These are phyloP conservation scores for Isoetes engelmannii DNA, from an alignment of 83 land plant species.

Conservation along the genomic window DNA sequence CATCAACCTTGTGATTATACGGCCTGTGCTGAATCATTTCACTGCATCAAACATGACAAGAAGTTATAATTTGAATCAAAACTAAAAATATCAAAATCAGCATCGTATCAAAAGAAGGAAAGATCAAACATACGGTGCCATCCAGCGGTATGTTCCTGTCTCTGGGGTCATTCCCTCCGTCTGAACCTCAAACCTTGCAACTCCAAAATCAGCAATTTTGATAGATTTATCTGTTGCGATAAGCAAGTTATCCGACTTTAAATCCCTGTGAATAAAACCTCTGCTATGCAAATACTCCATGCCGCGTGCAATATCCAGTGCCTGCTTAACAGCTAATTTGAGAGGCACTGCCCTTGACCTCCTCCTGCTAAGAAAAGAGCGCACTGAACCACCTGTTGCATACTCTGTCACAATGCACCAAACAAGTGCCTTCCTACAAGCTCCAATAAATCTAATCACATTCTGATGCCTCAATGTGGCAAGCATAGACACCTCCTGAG, in stretches of 20 bases:
- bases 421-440: conserved; percentile 54
- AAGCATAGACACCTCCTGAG: conserved; percentile 59
- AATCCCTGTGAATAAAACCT: conserved; percentile 55
- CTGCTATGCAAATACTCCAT: conserved; percentile 66
- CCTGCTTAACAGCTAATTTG: conserved; percentile 51
- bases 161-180: conserved; percentile 66
- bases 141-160: conserved; percentile 72
- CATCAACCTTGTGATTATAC: conserved; percentile 58
- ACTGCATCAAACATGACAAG: conserved; percentile 28
- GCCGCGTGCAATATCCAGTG: conserved; percentile 60
- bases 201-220: conserved; percentile 64
- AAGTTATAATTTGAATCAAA: neutral
- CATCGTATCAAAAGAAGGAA: neutral
- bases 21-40: conserved; percentile 65
- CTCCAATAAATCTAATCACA: conserved; percentile 60
- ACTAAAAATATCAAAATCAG: neutral
- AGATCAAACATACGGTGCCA: conserved; percentile 62
- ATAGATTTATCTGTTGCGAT: conserved; percentile 49
- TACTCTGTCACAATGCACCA: conserved; percentile 79
- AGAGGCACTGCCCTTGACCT: conserved; percentile 41
- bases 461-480: conserved; percentile 55
- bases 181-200: conserved; percentile 64
- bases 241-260: conserved; percentile 62
- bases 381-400: conserved; percentile 61
- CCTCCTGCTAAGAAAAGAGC: conserved; percentile 40